Percentiles rank a stretch among this genome's conserved stretches.
Conservation (phyloP, 2,329 filamentous ascomycete genomes). For the Aspergillus transmontanensis region DNA sequence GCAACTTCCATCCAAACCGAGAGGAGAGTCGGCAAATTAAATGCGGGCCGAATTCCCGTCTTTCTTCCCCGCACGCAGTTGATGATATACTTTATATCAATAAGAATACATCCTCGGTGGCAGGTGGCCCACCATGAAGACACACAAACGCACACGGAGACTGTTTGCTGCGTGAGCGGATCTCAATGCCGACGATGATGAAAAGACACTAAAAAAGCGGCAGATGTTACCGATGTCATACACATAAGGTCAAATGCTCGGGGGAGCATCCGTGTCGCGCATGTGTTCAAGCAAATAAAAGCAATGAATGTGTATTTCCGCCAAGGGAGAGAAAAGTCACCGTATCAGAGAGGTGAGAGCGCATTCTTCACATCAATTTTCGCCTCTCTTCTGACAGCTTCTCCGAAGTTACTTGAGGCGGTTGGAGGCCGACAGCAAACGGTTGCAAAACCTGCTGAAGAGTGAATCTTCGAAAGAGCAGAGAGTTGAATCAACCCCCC, state of each 20-base stretch:
- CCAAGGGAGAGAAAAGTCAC: not conserved
- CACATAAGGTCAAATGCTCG: not conserved
- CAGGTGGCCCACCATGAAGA: not conserved
- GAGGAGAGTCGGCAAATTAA: not conserved
- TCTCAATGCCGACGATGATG: not conserved
- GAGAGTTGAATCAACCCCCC: no score
- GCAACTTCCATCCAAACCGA: not conserved
- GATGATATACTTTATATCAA: not conserved
- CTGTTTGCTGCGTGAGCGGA: not conserved
- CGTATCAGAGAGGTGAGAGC: not conserved
- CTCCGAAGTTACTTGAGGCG: no score
- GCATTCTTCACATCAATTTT: not conserved
- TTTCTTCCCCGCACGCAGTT: not conserved
- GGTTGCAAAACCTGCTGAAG: no score
- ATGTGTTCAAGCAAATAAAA: not conserved
- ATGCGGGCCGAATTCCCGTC: not conserved
- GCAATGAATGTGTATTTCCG: not conserved
- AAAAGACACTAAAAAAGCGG: not conserved
- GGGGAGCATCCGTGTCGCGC: not conserved
- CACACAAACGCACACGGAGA: not conserved
- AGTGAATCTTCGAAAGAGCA: no score
- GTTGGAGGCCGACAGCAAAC: no score
- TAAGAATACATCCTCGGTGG: not conserved
- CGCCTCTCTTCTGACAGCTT: not conserved
- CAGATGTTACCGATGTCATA: not conserved